phyloP scores from a whole-genome alignment of 2,329 filamentous ascomycete genomes.

The Aschersonia sp. region DNA sequence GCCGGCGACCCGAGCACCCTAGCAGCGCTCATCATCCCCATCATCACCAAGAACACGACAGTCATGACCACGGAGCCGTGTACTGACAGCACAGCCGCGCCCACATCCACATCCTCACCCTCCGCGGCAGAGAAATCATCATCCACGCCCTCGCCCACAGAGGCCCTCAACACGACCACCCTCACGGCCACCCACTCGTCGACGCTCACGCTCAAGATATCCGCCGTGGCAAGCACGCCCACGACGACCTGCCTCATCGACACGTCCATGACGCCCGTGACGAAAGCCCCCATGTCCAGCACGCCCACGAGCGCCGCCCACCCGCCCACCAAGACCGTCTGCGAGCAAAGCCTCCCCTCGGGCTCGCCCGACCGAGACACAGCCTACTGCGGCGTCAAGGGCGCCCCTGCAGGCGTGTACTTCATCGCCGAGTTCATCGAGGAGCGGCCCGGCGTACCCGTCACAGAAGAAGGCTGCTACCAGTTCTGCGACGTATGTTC shows the following conservation, averaged over 20 bases:
- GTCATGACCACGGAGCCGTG: too few species aligned
- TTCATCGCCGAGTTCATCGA: slow-evolving; percentile 24
- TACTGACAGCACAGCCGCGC: too few species aligned
- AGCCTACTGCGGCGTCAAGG: slow-evolving; percentile 24
- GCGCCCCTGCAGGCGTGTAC: slow-evolving; percentile 18
- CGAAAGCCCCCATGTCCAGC: slow-evolving; percentile 10
- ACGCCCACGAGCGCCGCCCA: slow-evolving; percentile 9
- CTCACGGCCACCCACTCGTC: neutral
- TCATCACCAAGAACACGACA: too few species aligned
- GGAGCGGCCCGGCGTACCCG: slow-evolving; percentile 15
- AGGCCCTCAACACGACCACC: neutral
- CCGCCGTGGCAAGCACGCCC: neutral
- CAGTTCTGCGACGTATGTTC: slow-evolving; percentile 23
- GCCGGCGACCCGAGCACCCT: too few species aligned
- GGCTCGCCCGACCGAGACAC: slow-evolving; percentile 14
- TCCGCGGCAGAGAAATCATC: too few species aligned
- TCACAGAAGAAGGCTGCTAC: slow-evolving; percentile 26
- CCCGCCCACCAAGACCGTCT: slow-evolving; percentile 16
- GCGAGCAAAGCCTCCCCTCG: slow-evolving; percentile 12
- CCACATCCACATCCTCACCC: too few species aligned
- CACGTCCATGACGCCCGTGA: slow-evolving; percentile 16
- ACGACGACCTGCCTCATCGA: slow-evolving; percentile 14
- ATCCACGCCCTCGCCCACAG: too few species aligned
- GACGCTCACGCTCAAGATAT: neutral
- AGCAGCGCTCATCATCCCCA: too few species aligned